Base-by-base conservation (phyloP, 2,329 filamentous ascomycete species). In the Sporothrix humicola region DNA sequence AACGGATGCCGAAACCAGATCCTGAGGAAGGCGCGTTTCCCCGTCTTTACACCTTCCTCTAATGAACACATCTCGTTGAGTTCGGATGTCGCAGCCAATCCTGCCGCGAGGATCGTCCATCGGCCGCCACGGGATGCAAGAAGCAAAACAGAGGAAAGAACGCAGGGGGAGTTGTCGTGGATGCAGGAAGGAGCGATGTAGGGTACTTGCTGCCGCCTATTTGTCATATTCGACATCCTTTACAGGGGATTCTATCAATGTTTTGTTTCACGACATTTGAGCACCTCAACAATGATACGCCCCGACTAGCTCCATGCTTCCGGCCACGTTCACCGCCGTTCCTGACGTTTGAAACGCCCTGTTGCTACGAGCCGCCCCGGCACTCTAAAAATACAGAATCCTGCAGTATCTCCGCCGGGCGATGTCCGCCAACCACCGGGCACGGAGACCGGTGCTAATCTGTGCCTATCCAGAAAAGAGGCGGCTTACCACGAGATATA, bases 1-100 rank as follows among this genome's bases (percentile, higher is more conserved):
- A 66, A 68, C 4, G 7, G 26, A 37, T 15, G 15, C 26, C 56
- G 56, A 26, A 37, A 31, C 13, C 6, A 59, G 26, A 59, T 15
- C 37, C 23, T 37, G 15, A 59, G 56, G 56, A 59, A 59, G 56
- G 26, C 15, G 26, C 56, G 13, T 46, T 44, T 20, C 17, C 20
- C 17, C 20, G 59, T 23, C 31, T 23, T 63, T 23, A n/a, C 59
- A 15, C 59, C 59, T 65, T 65, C 59, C 59, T 23, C 17, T 17
- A 59, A 59, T 8, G 37, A 44, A 44, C 59, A 63, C 37, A 46
- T 13, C 3, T 44, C 42, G 31, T 37, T 37, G 15, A 59, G 26
- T 17, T 52, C 68, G 37, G 68, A 54, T 70, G 68, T 46, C 13
- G 37, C 68, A 59, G 52, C 69, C 54, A 71, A 71, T 59, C 69